A percentile compares a stretch with the other conserved stretches of the same genome.
These are phyloP conservation scores for Prunella vulgaris DNA, from an alignment of 257 asterid species.

Conservation along the genomic window DNA sequence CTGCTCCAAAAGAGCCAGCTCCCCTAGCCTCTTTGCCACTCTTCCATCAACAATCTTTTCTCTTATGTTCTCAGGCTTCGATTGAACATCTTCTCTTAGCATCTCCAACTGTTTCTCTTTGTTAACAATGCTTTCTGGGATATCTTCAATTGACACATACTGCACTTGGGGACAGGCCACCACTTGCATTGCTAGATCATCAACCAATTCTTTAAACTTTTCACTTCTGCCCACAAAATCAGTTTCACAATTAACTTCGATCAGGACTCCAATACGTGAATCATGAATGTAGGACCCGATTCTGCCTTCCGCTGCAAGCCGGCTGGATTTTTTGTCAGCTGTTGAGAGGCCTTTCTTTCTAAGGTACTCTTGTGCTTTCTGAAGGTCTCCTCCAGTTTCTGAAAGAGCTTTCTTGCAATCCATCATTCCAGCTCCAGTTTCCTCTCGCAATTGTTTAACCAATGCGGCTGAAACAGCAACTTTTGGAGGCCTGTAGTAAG, in stretches of 20 bases:
- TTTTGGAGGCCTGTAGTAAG: conserved; percentile 50
- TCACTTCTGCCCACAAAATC: conserved; percentile 94
- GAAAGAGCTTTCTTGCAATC: conserved; percentile 97
- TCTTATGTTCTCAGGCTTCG: conserved; percentile 82
- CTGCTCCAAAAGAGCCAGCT: conserved; percentile 82
- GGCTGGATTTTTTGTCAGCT: conserved; percentile 95
- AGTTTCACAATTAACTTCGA: conserved; percentile 94
- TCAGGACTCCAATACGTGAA: conserved; percentile 89
- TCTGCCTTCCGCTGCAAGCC: conserved; percentile 95
- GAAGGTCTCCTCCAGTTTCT: conserved; percentile 83
- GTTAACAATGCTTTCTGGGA: conserved; percentile 49
- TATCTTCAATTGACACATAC: conserved; percentile 66
- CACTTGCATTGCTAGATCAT: conserved; percentile 93
- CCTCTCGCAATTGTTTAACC: conserved; percentile 91
- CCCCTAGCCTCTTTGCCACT: conserved; percentile 85
- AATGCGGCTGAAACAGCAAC: conserved; percentile 61
- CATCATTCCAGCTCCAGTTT: conserved; percentile 99
- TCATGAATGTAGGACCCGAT: conserved; percentile 88
- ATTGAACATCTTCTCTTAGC: conserved; percentile 89
- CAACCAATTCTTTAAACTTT: conserved; percentile 63
- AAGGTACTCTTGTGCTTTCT: conserved; percentile 87
- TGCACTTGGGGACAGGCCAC: conserved; percentile 88
- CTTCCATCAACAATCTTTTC: conserved; percentile 89
- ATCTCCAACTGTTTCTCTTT: conserved; percentile 82
- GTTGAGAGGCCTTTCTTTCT: conserved; percentile 85